These are phyloP conservation scores for Pisolithus orientalis DNA, from an alignment of 768 basidiomycete species.

Conservation along the genomic window DNA sequence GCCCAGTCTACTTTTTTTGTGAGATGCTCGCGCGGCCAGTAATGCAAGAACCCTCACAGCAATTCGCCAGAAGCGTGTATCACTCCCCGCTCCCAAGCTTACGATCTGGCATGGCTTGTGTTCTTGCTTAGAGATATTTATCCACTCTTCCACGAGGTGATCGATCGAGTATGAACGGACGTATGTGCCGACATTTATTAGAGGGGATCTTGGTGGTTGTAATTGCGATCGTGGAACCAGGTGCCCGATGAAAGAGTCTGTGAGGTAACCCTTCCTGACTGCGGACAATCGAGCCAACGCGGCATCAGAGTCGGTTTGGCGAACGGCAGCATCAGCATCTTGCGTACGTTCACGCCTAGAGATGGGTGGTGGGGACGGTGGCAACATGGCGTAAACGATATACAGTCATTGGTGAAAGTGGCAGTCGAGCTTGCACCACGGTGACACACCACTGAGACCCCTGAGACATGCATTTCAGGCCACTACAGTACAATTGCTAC, in stretches of 20 bases:
- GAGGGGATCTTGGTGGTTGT: conserved; percentile 59
- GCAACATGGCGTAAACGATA: background rate
- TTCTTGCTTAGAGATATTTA: conserved; percentile 38
- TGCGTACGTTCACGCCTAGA: conserved; percentile 12
- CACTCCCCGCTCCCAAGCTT: conserved; percentile 93
- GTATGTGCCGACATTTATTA: conserved; percentile 95
- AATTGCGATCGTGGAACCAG: conserved; percentile 66
- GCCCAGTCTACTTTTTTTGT: conserved; percentile 44
- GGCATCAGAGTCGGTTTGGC: conserved; percentile 79
- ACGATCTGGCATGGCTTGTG: conserved; percentile 73
- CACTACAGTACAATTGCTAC: too few relatives aligned
- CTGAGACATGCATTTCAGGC: too few relatives aligned
- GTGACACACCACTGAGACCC: too few relatives aligned
- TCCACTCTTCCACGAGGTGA: conserved; percentile 60
- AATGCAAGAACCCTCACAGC: conserved; percentile 45
- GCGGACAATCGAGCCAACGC: conserved; percentile 84
- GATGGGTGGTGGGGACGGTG: background rate
- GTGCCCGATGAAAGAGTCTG: conserved; percentile 64
- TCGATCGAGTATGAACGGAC: conserved; percentile 81
- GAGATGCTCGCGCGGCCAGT: conserved; percentile 3
- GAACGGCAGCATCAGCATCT: conserved; percentile 58
- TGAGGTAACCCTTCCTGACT: conserved; percentile 68
- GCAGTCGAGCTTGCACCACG: too few relatives aligned
- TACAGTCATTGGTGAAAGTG: background rate
- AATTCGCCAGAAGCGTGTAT: conserved; percentile 92